Evolutionary conservation across 306 rosid species (phyloP).

Genomic region (Cicer arietinum): DNA sequence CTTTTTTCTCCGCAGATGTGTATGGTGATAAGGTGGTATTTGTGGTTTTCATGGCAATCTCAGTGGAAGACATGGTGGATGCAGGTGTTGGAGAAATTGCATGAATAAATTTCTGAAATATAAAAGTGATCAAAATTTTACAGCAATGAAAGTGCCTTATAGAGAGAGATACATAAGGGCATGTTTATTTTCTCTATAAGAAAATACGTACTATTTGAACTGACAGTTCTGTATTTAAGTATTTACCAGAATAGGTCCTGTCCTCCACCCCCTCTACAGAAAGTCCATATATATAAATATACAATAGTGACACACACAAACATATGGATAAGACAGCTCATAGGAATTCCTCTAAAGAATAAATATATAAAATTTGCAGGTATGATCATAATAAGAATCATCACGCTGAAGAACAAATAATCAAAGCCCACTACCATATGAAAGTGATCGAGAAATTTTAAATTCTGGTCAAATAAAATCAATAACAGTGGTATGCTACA

Average conservation of each 20-base stretch:
- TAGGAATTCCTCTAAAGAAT: slow-evolving; percentile 23
- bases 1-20: slow-evolving; percentile 47
- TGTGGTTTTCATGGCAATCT: slow-evolving; percentile 70
- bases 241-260: slow-evolving; percentile 2
- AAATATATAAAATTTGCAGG: slow-evolving; percentile 20
- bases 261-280: neutral
- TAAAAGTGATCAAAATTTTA: slow-evolving; percentile 40
- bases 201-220: slow-evolving; percentile 28
- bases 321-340: neutral
- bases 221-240: neutral
- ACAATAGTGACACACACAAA: neutral
- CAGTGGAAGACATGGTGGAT: slow-evolving; percentile 79
- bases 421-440: slow-evolving; percentile 1
- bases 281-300: neutral
- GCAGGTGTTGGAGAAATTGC: slow-evolving; percentile 96
- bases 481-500: slow-evolving; percentile 10
- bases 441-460: neutral
- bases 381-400: slow-evolving; percentile 22
- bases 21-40: slow-evolving; percentile 84
- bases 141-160: slow-evolving; percentile 23
- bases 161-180: slow-evolving; percentile 2
- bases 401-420: neutral
- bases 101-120: slow-evolving; percentile 91
- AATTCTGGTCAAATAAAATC: slow-evolving; percentile 31
- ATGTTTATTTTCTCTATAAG: slow-evolving; percentile 1